These are phyloP conservation scores for Colletotrichum endophyticum DNA, from an alignment of 2,329 filamentous ascomycete species.

Conservation along the genomic window DNA sequence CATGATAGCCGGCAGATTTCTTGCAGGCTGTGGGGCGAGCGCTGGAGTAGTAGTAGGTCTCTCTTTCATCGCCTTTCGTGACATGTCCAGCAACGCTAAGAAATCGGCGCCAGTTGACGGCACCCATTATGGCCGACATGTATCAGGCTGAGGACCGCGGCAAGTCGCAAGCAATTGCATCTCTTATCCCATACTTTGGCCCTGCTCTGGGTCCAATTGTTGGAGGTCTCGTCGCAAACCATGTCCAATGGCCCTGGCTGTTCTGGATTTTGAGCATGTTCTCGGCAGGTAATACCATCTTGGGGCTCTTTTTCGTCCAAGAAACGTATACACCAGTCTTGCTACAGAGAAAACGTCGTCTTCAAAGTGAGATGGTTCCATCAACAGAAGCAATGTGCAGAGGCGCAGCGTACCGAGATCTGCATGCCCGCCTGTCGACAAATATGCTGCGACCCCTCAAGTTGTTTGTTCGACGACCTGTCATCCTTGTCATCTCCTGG, in stretches of 20 bases:
- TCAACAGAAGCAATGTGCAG: accelerated
- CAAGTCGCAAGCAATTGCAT: conserved; percentile 40
- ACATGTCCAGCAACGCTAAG: not conserved
- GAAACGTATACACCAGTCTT: conserved; percentile 56
- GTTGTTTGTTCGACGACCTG: conserved; percentile 50
- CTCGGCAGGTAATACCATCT: conserved; percentile 34
- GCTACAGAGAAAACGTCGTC: conserved; percentile 42
- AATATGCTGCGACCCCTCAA: conserved; percentile 50
- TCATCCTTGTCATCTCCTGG: conserved; percentile 50
- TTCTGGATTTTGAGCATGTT: conserved; percentile 41
- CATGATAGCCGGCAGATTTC: conserved; percentile 63
- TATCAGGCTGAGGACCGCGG: conserved; percentile 38
- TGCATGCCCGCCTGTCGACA: conserved; percentile 29
- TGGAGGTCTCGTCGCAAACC: conserved; percentile 40
- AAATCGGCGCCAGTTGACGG: conserved; percentile 28
- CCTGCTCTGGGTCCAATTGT: conserved; percentile 46
- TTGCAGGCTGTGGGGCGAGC: conserved; percentile 53
- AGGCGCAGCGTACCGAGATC: not conserved
- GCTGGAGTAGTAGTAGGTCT: conserved; percentile 32
- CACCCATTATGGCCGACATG: conserved; percentile 40
- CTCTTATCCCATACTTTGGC: conserved; percentile 46
- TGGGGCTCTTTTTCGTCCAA: conserved; percentile 42
- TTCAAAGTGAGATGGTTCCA: not conserved
- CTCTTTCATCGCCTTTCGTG: not conserved
- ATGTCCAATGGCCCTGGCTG: conserved; percentile 45